These are phyloP conservation scores for Cyphellophora attinorum DNA, from an alignment of 2,329 filamentous ascomycete genomes.

Conservation along the genomic window DNA sequence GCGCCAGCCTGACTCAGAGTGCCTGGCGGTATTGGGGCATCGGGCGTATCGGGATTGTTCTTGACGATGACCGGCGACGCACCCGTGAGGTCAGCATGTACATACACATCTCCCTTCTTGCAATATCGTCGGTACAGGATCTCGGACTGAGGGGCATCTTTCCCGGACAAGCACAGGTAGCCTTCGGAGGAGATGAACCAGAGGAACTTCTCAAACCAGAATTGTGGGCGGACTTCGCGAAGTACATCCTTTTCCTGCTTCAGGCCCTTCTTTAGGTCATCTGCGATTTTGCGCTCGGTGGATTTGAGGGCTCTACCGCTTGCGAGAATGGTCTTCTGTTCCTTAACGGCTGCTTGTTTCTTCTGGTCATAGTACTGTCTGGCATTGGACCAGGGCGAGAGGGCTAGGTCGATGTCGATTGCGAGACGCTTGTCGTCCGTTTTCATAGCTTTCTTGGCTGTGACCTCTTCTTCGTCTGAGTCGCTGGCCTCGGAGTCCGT, in stretches of 20 bases:
- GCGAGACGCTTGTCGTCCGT: constrained; percentile 41
- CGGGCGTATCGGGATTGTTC: constrained; percentile 66
- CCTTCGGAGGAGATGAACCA: constrained; percentile 96
- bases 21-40: constrained; percentile 82
- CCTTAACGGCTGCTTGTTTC: constrained; percentile 72
- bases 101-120: constrained; percentile 81
- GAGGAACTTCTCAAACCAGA: constrained; percentile 96
- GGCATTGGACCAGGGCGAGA: constrained; percentile 83
- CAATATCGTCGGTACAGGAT: constrained; percentile 81
- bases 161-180: constrained; percentile 81
- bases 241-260: constrained; percentile 88
- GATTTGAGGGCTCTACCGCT: constrained; percentile 77
- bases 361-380: constrained; percentile 87
- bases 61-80: constrained; percentile 83
- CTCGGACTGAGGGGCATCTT: constrained; percentile 83
- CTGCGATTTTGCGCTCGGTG: constrained; percentile 76
- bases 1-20: constrained; percentile 86
- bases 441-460: constrained; percentile 16
- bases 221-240: constrained; percentile 68
- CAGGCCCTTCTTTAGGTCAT: constrained; percentile 75
- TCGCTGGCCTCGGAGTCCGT: constrained; percentile 38
- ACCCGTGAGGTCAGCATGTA: constrained; percentile 80
- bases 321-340: constrained; percentile 75
- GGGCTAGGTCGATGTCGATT: constrained; percentile 74
- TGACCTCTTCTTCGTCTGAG: constrained; percentile 20